Conservation (phyloP, 352 stramenopile species). For the Paralagenidium karlingii region DNA sequence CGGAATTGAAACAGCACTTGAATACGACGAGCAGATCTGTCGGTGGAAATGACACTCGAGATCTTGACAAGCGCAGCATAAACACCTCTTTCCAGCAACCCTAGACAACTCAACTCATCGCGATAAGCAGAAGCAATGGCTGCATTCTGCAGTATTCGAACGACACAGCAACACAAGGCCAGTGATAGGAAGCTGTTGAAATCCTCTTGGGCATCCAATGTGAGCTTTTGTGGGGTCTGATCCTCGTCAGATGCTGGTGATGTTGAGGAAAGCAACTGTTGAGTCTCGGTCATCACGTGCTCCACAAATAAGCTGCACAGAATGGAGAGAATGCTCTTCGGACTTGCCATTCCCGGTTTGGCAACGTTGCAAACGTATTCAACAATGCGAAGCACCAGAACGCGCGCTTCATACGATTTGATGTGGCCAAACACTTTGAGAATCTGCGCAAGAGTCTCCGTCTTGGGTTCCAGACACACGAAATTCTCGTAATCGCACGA, state of each 20-base stretch:
- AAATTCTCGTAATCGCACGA: conserved; percentile 65
- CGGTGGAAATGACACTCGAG: conserved; percentile 17
- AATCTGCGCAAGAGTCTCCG: conserved; percentile 47
- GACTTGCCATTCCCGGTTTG: conserved; percentile 19
- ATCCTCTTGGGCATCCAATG: too few relatives aligned
- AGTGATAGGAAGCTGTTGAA: conserved; percentile 18
- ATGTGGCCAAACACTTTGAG: conserved; percentile 49
- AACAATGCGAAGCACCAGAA: conserved; percentile 65
- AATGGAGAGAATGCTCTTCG: conserved; percentile 47
- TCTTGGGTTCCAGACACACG: conserved; percentile 50
- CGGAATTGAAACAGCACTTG: conserved; percentile 19
- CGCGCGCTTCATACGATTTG: conserved; percentile 31
- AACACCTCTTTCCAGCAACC: conserved; percentile 47
- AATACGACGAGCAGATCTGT: too few relatives aligned
- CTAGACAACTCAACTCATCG: conserved; percentile 35
- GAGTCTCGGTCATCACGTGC: conserved; percentile 15
- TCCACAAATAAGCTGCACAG: conserved; percentile 57
- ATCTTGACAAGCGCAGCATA: conserved; percentile 39
- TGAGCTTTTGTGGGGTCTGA: too few relatives aligned
- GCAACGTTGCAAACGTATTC: conserved; percentile 61
- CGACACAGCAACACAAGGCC: conserved; percentile 40
- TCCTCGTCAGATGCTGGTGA: too few relatives aligned
- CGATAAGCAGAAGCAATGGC: conserved; percentile 17
- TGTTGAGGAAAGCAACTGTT: too few relatives aligned
- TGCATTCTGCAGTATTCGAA: conserved; percentile 39